Conservation (phyloP, 2,329 filamentous ascomycete genomes). For the Aureobasidium sp. region DNA sequence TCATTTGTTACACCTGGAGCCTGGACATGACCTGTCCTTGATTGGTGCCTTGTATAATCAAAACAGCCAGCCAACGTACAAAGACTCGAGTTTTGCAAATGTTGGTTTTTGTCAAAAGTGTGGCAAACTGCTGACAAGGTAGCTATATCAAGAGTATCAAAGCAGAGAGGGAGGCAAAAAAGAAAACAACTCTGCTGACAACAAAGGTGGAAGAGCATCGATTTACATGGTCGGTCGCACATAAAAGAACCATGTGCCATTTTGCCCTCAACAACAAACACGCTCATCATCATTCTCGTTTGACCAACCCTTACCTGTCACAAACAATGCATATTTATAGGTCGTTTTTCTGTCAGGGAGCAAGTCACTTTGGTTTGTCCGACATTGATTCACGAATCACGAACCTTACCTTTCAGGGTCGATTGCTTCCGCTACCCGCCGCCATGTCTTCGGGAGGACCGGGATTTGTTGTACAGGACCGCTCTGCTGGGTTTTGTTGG, state of each 20-base stretch:
- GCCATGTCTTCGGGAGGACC: background rate
- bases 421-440: background rate
- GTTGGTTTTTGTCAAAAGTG: background rate
- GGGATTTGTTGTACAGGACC: background rate
- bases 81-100: background rate
- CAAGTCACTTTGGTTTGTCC: background rate
- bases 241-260: background rate
- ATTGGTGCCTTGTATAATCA: background rate
- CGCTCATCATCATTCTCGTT: background rate
- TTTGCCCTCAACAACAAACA: background rate
- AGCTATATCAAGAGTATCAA: background rate
- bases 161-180: background rate
- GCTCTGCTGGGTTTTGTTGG: background rate
- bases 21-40: conserved; percentile 1
- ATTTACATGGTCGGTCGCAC: conserved; percentile 10
- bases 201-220: background rate
- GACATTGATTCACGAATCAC: background rate
- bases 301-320: background rate
- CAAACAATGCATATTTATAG: conserved; percentile 4
- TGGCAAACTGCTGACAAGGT: background rate
- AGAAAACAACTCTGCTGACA: background rate
- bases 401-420: background rate
- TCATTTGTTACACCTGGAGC: conserved; percentile 5
- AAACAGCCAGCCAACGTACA: background rate
- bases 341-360: background rate